Base-by-base conservation (phyloP, 805 yeast species). In the Candida piceae region DNA sequence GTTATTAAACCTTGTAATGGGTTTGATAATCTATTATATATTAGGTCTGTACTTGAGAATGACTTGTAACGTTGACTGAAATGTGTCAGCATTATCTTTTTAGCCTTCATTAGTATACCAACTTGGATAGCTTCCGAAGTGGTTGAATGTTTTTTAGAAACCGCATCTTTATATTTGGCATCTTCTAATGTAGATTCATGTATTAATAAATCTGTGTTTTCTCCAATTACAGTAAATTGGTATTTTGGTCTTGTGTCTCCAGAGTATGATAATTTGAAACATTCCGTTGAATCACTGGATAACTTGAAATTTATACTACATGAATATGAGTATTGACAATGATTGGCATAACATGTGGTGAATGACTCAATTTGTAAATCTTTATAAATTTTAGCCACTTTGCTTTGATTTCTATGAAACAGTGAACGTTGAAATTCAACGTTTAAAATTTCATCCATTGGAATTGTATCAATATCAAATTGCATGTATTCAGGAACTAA, bases 131-230 rank as follows among this genome's bases (percentile, higher is more conserved):
- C 97, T 53, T 90, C 97, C 16, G 83, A 74, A 38, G 88, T 76
- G 0, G 99, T 93, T 11, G 95, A 79, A 55, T 93, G 99, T 42
- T 77, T 75, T 56, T 93, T 93, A 23, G 73, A 69, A 19, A 74
- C 59, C 0, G 98, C 98, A 57, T 88, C 97, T 36, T 74, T 78
- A 6, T 69, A 63, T 32, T 87, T 66, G 22, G 74, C 84, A 57
- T 87, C 85, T 39, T 86, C 96, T 43, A 93, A 72, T 0, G 98
- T 86, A 0, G 97, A 89, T 58, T 93, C 99, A 58, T 93, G 99
- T 33, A 93, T 79, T 40, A 93, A 67, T 33, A 93, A 57, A 53
- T 87, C 90, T 19, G 86, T 74, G 10, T 66, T 57, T 16, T 53
- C 41, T 2, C 96, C 97, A 36, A 85, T 72, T 3, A 63, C 67